Conservation (phyloP, 257 asterid species). For the Solanum verrucosum region DNA sequence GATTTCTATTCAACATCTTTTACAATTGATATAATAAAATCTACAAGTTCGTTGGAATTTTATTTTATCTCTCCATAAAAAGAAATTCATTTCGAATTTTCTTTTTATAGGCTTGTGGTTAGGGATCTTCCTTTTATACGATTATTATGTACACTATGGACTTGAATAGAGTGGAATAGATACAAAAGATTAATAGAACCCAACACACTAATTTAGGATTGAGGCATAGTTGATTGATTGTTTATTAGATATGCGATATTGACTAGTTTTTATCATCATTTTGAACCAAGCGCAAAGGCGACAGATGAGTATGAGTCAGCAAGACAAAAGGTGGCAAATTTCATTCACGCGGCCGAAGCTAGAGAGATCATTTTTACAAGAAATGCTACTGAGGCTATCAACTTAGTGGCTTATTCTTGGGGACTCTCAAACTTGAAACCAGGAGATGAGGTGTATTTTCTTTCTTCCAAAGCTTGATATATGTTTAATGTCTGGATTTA, state of each 20-base stretch:
- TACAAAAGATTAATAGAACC: not conserved
- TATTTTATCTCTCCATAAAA: not conserved
- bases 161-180: not conserved
- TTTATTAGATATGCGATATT: not conserved
- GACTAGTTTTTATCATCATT: not conserved
- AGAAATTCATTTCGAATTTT: not conserved
- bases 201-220: not conserved
- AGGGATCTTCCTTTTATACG: not conserved
- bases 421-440: conserved; percentile 70
- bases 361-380: conserved; percentile 83
- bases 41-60: not conserved
- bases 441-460: conserved; percentile 68
- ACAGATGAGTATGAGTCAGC: conserved; percentile 85
- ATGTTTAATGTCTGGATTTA: not conserved
- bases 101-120: not conserved
- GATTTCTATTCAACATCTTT: not conserved
- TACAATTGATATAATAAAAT: not conserved
- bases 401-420: conserved; percentile 92
- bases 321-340: conserved; percentile 79
- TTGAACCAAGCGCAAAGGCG: conserved; percentile 56
- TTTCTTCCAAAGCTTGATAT: not conserved
- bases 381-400: conserved; percentile 97
- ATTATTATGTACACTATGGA: not conserved
- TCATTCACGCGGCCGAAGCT: conserved; percentile 56
- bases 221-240: not conserved